phyloP scores from a whole-genome alignment of 129 eudicot species.

The Lonicera japonica region DNA sequence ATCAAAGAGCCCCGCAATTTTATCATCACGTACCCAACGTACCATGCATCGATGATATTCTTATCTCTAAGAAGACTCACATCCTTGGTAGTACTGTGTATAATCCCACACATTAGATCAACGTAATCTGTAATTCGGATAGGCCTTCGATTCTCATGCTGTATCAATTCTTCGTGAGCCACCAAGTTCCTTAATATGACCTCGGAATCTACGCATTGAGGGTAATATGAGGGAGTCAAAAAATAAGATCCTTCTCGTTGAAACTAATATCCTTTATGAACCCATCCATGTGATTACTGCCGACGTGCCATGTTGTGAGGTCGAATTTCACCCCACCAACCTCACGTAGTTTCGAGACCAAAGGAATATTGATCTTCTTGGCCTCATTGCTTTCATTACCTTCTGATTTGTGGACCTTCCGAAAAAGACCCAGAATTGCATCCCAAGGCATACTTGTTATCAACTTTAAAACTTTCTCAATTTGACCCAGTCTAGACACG shows the following conservation, averaged over 20 bases:
- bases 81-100: slow-evolving; percentile 35
- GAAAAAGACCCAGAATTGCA: background rate
- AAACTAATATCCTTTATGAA: slow-evolving; percentile 14
- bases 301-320: too few species aligned
- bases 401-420: background rate
- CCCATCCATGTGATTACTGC: background rate
- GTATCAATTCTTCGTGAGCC: slow-evolving; percentile 9
- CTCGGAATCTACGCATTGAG: slow-evolving; percentile 13
- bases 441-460: background rate
- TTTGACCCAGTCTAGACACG: background rate
- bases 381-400: background rate
- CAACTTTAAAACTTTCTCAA: background rate
- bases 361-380: slow-evolving; percentile 18
- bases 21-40: slow-evolving; percentile 12
- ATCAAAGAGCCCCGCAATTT: slow-evolving; percentile 39
- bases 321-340: background rate
- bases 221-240: slow-evolving; percentile 20
- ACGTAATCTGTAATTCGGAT: slow-evolving; percentile 19
- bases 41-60: slow-evolving; percentile 24
- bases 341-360: background rate
- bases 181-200: slow-evolving; percentile 20
- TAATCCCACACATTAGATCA: slow-evolving; percentile 43
- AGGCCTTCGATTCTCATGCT: background rate
- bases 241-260: background rate
- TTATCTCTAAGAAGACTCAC: slow-evolving; percentile 25